Evolutionary conservation across 805 yeast genomes (phyloP), one percentile per base, ranked within the genome.

Genomic region (Myxozyma udenii): DNA sequence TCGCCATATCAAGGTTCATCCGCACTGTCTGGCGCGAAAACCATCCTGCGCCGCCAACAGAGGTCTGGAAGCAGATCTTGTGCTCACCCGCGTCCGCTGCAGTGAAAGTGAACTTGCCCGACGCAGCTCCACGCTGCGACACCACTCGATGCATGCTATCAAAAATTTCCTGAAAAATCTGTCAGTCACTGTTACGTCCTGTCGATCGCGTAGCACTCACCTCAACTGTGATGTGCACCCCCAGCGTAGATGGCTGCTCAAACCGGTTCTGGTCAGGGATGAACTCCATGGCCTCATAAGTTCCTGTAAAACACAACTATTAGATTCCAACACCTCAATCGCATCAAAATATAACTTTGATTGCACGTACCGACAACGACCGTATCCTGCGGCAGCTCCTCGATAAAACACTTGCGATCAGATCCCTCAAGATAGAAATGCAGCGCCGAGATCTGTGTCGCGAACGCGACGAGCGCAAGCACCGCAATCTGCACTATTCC

Each of bases 41-140:
- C 82, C 89, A 85, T 48, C 85, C 87, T 41, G 68, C 66, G 25
- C 57, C 53, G 33, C 64, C 61, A 41, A 68, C 48, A 35, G 28
- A 62, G n/a, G 81, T 81, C 37, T 81, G 81, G 68, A 89, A 72
- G 71, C 97, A 89, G 62, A 90, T 76, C 62, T 77, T 76, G 74
- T 89, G 96, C 66, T 86, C 95, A 35, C 96, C 96, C 9, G 84
- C 73, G 48, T 85, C 95, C 41, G 81, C 71, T 1, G 96, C 85
- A 11, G 90, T 84, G 73, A 87, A 89, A 26, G 89, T 77, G 68
- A 87, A 85, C 55, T 83, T 83, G 14, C 88, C 86, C 36, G 67
- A 69, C 11, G 86, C 71, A 2, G 75, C 60, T 24, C 82, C 79
- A 63, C 75, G 79, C 67, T 87, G 95, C 53, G 75, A 68, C 33